Base-by-base conservation (phyloP, 1,284 basidiomycete genomes). In the Calocybe gambosa region DNA sequence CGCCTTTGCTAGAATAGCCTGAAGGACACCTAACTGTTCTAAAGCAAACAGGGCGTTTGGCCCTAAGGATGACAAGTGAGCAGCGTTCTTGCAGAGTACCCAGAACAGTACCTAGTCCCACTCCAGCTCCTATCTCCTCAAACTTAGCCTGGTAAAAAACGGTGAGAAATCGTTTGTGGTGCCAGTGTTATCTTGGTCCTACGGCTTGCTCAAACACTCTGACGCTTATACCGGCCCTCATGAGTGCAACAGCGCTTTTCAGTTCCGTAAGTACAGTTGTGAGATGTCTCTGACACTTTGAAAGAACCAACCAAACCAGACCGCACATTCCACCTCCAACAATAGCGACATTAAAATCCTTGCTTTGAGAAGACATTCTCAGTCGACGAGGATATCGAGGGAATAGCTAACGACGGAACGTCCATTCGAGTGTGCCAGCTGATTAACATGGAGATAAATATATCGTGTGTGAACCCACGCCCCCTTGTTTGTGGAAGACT, bases 241-340 rank as follows among this genome's bases (percentile, higher is more conserved):
- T 48, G 19, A 80, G 62, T 20, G 64, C 71, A 34, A 72, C 60
- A 4, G 77, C 74, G 39, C 63, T 65, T 19, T n/a, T 34, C 4
- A 3, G 8, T 34, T 7, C 31, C 31, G n/a, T 21, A 5, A 33
- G 16, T 20, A 35, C 13, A 39, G 23, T 36, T 13, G 16, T 36
- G 4, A 7, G 21, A 23, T 9, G 36, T 19, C 26, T 19, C 26
- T 3, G 18, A 8, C 3, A 31, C 1, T 33, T 25, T 15, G 21
- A 12, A 35, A 13, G 36, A 45, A 41, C 52, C 34, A 51, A 64
- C 63, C 68, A 71, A 2, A 68, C 65, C 16, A 78, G 55, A 7
- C 77, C 76, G 49, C 69, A 73, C 55, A 80, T 69, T 13, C 77
- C 77, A 18, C 75, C 76, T 26, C 77, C 77, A 2, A 79, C 63